Evolutionary conservation across 2,329 filamentous ascomycete species (phyloP), one percentile per base, ranked within the genome.

Genomic region (Apiospora marii): DNA sequence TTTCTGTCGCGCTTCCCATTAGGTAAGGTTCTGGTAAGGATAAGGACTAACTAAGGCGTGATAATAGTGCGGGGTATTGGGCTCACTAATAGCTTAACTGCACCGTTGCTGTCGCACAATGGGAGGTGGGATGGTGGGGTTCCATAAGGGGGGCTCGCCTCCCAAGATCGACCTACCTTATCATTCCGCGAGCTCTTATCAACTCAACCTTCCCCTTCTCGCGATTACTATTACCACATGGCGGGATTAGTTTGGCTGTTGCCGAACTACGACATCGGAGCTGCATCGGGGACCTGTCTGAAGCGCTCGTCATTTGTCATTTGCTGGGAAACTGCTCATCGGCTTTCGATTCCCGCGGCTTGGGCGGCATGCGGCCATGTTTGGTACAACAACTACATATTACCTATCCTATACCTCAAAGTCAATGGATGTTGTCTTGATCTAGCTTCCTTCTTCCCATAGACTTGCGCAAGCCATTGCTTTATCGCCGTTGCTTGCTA

Each of bases 221-320:
- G 58, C 16, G 53, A 37, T 64, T 64, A 37, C 58, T 41, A 37
- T 64, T 64, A 41, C 58, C 53, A 61, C 53, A 37, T 61, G 53
- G 58, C 10, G 58, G 58, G 30, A 37, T 64, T 37, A 22, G 30
- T 8, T 41, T 64, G 22, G n/a, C 58, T 64, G 58, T 41, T 41
- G 58, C 34, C 34, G 58, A 61, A 64, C 58, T 64, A 64, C 58
- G 58, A 64, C 58, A 64, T 64, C 58, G 58, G 58, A 64, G 58
- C 58, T 41, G 8, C 27, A 61, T 30, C 53, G 30, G 27, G 27
- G n/a, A 34, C 14, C 12, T 19, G 30, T 7, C 10, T 30, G 58
- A 30, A 64, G 30, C 37, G 58, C 30, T 64, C 58, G 58, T 64
- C 58, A 41, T 64, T 64, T 64, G 58, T 64, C 58, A 41, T 64